These are phyloP conservation scores for Umbellularia californica DNA, from an alignment of 164 flowering plant genomes.

Conservation along the genomic window DNA sequence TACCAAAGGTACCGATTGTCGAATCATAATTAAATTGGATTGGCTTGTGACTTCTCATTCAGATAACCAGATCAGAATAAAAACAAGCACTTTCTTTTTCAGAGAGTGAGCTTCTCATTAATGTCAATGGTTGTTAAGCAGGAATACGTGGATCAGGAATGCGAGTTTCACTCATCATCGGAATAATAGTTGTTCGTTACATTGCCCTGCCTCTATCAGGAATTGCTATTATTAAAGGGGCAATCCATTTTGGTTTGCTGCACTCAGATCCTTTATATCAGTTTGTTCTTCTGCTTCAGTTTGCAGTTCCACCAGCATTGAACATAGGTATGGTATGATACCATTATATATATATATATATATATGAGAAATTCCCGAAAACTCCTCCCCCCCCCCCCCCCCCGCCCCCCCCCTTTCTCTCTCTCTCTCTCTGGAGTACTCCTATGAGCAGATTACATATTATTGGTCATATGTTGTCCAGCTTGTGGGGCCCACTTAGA, in stretches of 20 bases:
- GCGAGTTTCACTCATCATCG: slow-evolving; percentile 29
- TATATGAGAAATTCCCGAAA: too few species aligned
- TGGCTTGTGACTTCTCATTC: neutral
- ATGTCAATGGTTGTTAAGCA: slow-evolving; percentile 13
- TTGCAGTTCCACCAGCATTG: slow-evolving; percentile 80
- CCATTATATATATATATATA: neutral
- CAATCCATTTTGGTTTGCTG: slow-evolving; percentile 40
- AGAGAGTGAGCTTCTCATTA: neutral
- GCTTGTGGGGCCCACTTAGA: too few species aligned
- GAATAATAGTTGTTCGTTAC: slow-evolving; percentile 49
- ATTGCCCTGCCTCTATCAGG: slow-evolving; percentile 53
- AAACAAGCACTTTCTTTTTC: neutral
- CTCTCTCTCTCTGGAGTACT: too few species aligned
- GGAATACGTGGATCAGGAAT: slow-evolving; percentile 45
- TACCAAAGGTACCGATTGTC: slow-evolving; percentile 37
- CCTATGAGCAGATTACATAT: too few species aligned
- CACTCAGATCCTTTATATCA: slow-evolving; percentile 48
- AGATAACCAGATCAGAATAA: neutral
- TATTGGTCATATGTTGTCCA: too few species aligned
- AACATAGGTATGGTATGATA: slow-evolving; percentile 60
- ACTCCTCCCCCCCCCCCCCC: too few species aligned
- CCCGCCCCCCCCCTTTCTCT: too few species aligned
- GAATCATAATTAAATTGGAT: neutral
- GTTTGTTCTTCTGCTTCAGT: slow-evolving; percentile 65
- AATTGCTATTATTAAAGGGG: slow-evolving; percentile 45